These are phyloP conservation scores for Aegilops longissima DNA, from an alignment of 176 grass and related monocot species.

Conservation along the genomic window DNA sequence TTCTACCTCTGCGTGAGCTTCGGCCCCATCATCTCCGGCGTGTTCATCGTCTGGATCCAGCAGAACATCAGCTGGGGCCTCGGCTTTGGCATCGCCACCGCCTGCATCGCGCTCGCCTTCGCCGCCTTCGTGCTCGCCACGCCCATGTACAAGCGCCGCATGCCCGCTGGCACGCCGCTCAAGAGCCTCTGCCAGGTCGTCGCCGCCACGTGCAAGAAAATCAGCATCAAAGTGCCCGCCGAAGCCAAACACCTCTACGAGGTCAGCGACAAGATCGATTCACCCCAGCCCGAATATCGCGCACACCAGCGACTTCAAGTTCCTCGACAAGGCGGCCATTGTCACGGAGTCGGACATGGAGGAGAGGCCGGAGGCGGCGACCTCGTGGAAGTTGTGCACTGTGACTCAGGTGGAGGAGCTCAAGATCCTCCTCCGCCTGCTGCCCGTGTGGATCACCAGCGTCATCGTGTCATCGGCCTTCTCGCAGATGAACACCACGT, in stretches of 20 bases:
- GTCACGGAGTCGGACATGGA: constrained; percentile 45
- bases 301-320: constrained; percentile 59
- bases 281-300: constrained; percentile 32
- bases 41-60: constrained; percentile 68
- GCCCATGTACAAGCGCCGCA: constrained; percentile 48
- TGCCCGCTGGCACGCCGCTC: constrained; percentile 60
- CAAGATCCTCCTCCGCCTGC: constrained; percentile 58
- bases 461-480: constrained; percentile 54
- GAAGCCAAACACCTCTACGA: constrained; percentile 49
- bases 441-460: constrained; percentile 67
- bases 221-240: background rate
- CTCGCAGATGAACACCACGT: constrained; percentile 77
- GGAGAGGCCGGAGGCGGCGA: constrained; percentile 26
- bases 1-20: constrained; percentile 74
- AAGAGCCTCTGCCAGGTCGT: constrained; percentile 59
- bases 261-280: constrained; percentile 40
- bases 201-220: constrained; percentile 51
- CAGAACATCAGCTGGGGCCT: constrained; percentile 68
- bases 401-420: constrained; percentile 81
- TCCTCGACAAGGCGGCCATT: constrained; percentile 60
- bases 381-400: constrained; percentile 51
- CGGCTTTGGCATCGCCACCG: constrained; percentile 60
- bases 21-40: constrained; percentile 54
- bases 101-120: constrained; percentile 60
- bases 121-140: constrained; percentile 54